Percentiles rank a stretch among this genome's conserved stretches.
Evolutionary conservation across 2,329 filamentous ascomycete species (phyloP).

Genomic region (Diplodia mutila): DNA sequence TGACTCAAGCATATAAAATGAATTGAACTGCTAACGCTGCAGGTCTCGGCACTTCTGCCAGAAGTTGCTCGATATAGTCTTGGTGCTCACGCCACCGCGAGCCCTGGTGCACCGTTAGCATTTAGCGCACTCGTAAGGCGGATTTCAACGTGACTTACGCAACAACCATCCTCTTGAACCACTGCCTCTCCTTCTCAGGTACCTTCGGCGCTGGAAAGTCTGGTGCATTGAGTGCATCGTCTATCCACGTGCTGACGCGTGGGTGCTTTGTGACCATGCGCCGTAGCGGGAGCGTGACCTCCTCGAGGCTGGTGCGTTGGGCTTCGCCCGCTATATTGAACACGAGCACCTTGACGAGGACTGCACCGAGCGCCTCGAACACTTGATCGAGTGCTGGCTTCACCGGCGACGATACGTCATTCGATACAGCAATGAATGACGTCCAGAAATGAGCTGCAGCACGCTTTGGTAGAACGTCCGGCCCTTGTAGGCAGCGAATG

Average conservation of each 20-base stretch:
- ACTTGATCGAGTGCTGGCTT: slow-evolving; percentile 16
- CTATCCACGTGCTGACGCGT: slow-evolving; percentile 15
- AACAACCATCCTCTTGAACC: slow-evolving; percentile 24
- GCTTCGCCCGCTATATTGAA: slow-evolving; percentile 23
- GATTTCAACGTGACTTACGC: slow-evolving; percentile 9
- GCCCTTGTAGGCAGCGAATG: slow-evolving; percentile 69
- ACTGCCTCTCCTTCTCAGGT: slow-evolving; percentile 21
- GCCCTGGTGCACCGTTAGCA: slow-evolving; percentile 17
- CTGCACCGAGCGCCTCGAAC: slow-evolving; percentile 8
- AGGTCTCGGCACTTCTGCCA: slow-evolving; percentile 23
- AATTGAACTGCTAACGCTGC: background rate
- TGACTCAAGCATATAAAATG: background rate
- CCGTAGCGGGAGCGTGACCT: slow-evolving; percentile 16
- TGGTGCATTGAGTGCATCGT: background rate
- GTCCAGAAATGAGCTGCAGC: slow-evolving; percentile 74
- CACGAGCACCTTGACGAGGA: slow-evolving; percentile 13
- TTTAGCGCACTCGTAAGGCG: background rate
- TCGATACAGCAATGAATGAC: slow-evolving; percentile 1
- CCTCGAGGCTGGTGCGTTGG: slow-evolving; percentile 17
- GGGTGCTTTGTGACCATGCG: slow-evolving; percentile 13
- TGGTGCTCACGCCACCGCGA: slow-evolving; percentile 21
- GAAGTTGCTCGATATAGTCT: slow-evolving; percentile 14
- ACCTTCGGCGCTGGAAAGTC: slow-evolving; percentile 25
- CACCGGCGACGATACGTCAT: background rate
- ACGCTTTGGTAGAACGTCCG: slow-evolving; percentile 75